phyloP scores from a whole-genome alignment of 1,284 basidiomycete genomes.

The Sanghuangporus baumii region DNA sequence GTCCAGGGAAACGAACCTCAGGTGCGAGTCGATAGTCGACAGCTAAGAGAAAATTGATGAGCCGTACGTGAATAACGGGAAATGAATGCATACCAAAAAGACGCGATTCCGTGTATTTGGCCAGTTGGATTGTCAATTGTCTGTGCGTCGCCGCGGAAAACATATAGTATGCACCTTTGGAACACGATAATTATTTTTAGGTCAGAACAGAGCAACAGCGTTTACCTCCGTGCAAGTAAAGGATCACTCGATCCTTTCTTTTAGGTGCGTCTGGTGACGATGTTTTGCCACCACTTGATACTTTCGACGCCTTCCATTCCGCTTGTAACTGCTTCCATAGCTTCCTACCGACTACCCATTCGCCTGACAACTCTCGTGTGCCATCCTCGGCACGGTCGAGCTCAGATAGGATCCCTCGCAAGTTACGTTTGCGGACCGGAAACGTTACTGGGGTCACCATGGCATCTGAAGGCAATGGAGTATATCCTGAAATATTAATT shows the following conservation, averaged over 20 bases:
- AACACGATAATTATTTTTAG: neutral
- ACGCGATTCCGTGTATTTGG: conserved; percentile 86
- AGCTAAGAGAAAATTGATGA: conserved; percentile 42
- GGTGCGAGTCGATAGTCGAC: conserved; percentile 96
- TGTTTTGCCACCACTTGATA: neutral
- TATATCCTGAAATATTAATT: conserved; percentile 77
- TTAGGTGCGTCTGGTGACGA: conserved; percentile 12
- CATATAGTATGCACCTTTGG: conserved; percentile 83
- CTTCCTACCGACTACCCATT: conserved; percentile 93
- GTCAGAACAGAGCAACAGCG: conserved; percentile 9
- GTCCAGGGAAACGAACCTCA: conserved; percentile 90
- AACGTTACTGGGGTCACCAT: conserved; percentile 95
- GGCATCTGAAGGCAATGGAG: conserved; percentile 90
- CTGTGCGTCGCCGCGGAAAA: conserved; percentile 94
- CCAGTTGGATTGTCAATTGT: conserved; percentile 86
- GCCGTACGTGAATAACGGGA: neutral
- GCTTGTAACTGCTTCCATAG: conserved; percentile 86
- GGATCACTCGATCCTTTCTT: conserved; percentile 74
- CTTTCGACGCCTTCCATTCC: conserved; percentile 59
- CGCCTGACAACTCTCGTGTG: conserved; percentile 79
- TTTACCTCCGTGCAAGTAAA: conserved; percentile 91
- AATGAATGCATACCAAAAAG: conserved; percentile 78
- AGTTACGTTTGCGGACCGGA: conserved; percentile 63
- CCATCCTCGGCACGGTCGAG: conserved; percentile 73
- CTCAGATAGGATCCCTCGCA: conserved; percentile 75